These are phyloP conservation scores for Striga hermonthica DNA, from an alignment of 305 asterid species.

Conservation along the genomic window DNA sequence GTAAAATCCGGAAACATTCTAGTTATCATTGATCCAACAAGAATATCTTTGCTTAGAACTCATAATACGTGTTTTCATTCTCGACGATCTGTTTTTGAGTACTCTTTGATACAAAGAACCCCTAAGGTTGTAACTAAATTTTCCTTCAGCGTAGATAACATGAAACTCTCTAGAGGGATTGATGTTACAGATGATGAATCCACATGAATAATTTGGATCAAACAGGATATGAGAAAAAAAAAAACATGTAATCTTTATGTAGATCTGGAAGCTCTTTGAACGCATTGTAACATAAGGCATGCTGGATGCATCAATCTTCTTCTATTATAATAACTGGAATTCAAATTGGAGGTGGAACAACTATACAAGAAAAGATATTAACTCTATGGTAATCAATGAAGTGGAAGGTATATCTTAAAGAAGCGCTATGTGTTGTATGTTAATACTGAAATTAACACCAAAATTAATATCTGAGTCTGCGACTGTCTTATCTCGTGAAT, in stretches of 20 bases:
- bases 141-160: not conserved
- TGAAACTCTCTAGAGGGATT: not conserved
- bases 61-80: too few species aligned
- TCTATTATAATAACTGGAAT: not conserved
- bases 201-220: not conserved
- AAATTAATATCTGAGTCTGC: not conserved
- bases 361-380: not conserved
- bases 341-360: not conserved
- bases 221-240: not conserved
- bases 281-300: slow-evolving; percentile 3
- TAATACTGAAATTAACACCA: not conserved
- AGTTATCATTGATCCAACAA: too few species aligned
- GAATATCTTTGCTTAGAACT: too few species aligned
- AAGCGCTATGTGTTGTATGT: not conserved
- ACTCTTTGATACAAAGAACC: not conserved
- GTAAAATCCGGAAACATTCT: too few species aligned
- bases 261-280: not conserved
- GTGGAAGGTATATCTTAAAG: not conserved
- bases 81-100: too few species aligned
- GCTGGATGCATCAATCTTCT: not conserved
- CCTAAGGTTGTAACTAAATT: not conserved
- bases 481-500: not conserved
- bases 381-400: slow-evolving; percentile 1
- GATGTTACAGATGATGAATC: not conserved
- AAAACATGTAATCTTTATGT: not conserved